Evolutionary conservation across 1,284 basidiomycete species (phyloP), one percentile per base, ranked within the genome.

Genomic region (Cutaneotrichosporon cavernicola): DNA sequence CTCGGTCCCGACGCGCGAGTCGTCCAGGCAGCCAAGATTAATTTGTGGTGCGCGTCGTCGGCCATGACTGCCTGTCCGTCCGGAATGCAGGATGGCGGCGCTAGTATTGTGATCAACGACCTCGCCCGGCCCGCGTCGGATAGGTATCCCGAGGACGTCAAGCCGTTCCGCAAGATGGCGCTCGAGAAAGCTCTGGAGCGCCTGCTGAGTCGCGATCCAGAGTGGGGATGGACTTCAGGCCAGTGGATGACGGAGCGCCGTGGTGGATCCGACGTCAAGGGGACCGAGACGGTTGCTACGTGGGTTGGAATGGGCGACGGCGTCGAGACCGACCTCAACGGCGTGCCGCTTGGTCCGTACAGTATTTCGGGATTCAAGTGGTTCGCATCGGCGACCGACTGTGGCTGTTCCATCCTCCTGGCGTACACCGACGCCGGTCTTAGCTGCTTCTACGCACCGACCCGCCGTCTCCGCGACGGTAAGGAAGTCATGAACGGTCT

Each of bases 241-340:
- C 90, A 91, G 79, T 91, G 89, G 89, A 90, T 90, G 89, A 90
- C 89, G 2, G 89, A 90, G 86, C 85, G 87, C 26, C 84, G 88
- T 6, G 90, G 90, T 50, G 90, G 90, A 1, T 90, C 88, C 0
- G 90, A 91, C 70, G 86, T 92, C 11, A 88, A 87, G 2, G 84
- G 86, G 60, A 89, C 88, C 3, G 90, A 92, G 77, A 92, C 89
- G 0, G 81, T 63, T n/a, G 66, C 64, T 16, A 30, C 34, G 3
- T 65, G 57, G 51, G 64, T 52, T 30, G 63, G 63, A 2, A 34
- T 55, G 7, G 46, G 46, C 2, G 32, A n/a, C 30, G 31, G 34
- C 21, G 36, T 16, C 31, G 64, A 51, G 32, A 62, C 60, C 2
- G 66, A 68, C 62, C 55, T 53, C 2, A 64, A 68, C 56, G 66